Base-by-base conservation (phyloP, 2,329 filamentous ascomycete species). In the Calonectria pteridis region DNA sequence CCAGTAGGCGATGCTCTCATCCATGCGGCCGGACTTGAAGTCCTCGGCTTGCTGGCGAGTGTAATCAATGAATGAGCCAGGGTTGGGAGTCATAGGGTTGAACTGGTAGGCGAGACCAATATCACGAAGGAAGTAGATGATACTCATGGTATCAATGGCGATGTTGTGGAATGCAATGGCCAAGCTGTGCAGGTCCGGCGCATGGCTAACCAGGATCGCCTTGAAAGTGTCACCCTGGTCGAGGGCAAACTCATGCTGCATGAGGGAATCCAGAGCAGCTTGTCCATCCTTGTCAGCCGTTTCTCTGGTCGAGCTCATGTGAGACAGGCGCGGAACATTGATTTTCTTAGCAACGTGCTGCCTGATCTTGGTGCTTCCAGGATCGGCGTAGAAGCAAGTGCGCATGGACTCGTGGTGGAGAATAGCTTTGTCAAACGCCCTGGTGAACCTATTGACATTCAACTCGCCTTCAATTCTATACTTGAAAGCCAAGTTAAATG, bases 161-260 rank as follows among this genome's bases (percentile, higher is more conserved):
- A 91, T 89, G 75, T 90, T 88, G 71, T 90, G 88, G 58, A 83
- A 84, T 1, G 81, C 81, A 6, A 90, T 62, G 0, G 91, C 50
- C 4, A 90, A 71, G 74, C 81, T 85, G 72, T 88, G 85, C 1
- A 68, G 0, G 9, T 28, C 20, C 3, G 63, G 37, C 14, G 53
- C 40, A 13, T 53, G 31, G 4, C 26, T 23, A 26, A 64, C 31
- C 2, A 51, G 28, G 9, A 29, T n/a, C 6, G 50, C 50, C 14
- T 18, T 14, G 26, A 53, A 53, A 28, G 50, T 53, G 18, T 53
- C 50, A 10, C 50, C 50, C 4, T 11, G 23, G 3, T 51, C 49
- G 11, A 51, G 49, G 16, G 49, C 23, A 16, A 51, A 51, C 49
- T 51, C 49, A 29, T 51, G 49, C 49, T 51, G 13, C n/a, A 62